These are phyloP conservation scores for Colletotrichum caudatum DNA, from an alignment of 2,329 filamentous ascomycete genomes.

Conservation along the genomic window DNA sequence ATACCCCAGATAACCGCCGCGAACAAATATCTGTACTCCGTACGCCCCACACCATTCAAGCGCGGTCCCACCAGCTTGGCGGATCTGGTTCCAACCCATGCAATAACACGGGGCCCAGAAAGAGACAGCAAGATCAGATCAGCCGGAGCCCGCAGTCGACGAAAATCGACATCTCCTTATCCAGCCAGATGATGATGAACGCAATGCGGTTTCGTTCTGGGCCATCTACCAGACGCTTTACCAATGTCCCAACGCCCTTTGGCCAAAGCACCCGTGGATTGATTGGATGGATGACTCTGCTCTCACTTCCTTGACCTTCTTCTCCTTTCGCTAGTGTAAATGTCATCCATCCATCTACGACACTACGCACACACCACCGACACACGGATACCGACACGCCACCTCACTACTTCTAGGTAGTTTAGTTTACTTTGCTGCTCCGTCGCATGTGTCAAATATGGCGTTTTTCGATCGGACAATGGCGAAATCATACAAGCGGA, in stretches of 20 bases:
- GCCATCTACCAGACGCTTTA: neutral
- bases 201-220: neutral
- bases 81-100: conserved; percentile 27
- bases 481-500: conserved; percentile 32
- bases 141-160: neutral
- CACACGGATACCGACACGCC: neutral
- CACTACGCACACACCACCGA: conserved; percentile 23
- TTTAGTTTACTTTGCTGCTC: conserved; percentile 10
- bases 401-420: neutral
- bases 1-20: conserved; percentile 27
- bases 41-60: conserved; percentile 12
- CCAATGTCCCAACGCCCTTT: neutral
- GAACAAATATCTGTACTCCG: neutral
- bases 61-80: conserved; percentile 7
- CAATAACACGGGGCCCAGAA: conserved; percentile 31
- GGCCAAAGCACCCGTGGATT: neutral
- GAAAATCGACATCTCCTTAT: neutral
- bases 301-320: conserved; percentile 26
- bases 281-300: conserved; percentile 1
- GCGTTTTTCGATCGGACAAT: conserved; percentile 36
- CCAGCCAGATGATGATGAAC: conserved; percentile 1
- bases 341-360: conserved; percentile 1
- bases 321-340: conserved; percentile 30
- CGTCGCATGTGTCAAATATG: conserved; percentile 35
- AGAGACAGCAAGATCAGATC: neutral